Base-by-base conservation (phyloP, 2,329 filamentous ascomycete species). In the Sporothrix luriei region DNA sequence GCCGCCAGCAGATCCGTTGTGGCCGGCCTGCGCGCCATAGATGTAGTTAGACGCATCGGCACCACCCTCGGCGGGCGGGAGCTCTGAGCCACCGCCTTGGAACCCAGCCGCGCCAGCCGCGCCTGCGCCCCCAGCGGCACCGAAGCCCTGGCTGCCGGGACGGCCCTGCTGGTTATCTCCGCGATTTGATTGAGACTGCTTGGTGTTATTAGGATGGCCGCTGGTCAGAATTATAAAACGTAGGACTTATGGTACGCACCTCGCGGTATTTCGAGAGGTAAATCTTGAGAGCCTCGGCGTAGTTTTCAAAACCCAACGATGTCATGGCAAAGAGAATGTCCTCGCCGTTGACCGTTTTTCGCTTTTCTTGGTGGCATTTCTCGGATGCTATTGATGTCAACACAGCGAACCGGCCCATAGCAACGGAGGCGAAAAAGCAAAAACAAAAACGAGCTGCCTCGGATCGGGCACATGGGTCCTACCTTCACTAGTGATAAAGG, bases 301-400 rank as follows among this genome's bases (percentile, higher is more conserved):
- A 99, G 82, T 99, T 99, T 81, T 99, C 95, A 80, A 99, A 99
- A 0, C 95, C 95, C 48, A 99, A 87, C 33, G 95, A 99, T 9
- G 94, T 98, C 95, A 99, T 99, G 72, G 95, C 95, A 78, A 98
- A 99, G 59, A 99, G 84, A 71, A 99, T 99, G 77, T 99, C 95
- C 81, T 99, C 95, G 75, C 95, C 95, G 77, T 99, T 99, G 74
- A 99, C 95, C 0, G 95, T 99, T 84, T 99, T 99, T 76, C 95
- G 89, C 85, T 99, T 99, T 81, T 99, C 95, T 80, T 98, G 95
- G 79, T 99, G 95, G 78, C 95, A 99, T 81, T 99, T 99, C 81
- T 99, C 95, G 73, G 95, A 98, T 38, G 95, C 95, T 98, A 78
- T 79, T 19, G 14, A 1, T n/a, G 57, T 43, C n/a, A 62, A 51